Conservation (phyloP, 176 grass and related monocot genomes). For the Oryza australiensis region DNA sequence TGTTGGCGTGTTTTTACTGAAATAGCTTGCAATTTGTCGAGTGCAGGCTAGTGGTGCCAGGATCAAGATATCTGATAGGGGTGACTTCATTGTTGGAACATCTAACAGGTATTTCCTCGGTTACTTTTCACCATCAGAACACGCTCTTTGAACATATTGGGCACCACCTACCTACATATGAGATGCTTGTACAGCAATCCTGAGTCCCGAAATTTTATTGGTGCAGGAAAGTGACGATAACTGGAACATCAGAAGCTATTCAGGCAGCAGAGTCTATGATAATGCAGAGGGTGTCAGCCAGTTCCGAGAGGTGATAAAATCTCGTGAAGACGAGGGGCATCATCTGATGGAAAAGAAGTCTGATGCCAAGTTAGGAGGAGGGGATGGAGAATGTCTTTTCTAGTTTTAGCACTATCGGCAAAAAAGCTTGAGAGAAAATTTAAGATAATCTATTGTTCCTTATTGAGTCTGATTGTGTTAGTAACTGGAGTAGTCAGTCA, state of each 20-base stretch:
- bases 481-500: slow-evolving; percentile 21
- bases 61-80: slow-evolving; percentile 90
- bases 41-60: slow-evolving; percentile 81
- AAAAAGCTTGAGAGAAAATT: slow-evolving; percentile 33
- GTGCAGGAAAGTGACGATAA: slow-evolving; percentile 94
- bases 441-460: slow-evolving; percentile 35
- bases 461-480: slow-evolving; percentile 26
- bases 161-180: background rate
- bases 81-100: slow-evolving; percentile 78
- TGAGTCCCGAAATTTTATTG: background rate
- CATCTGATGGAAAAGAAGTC: slow-evolving; percentile 1
- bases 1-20: background rate
- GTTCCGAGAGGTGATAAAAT: slow-evolving; percentile 59
- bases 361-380: slow-evolving; percentile 26
- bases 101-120: slow-evolving; percentile 58
- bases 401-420: slow-evolving; percentile 15
- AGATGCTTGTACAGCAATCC: background rate
- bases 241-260: slow-evolving; percentile 78
- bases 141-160: background rate
- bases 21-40: background rate
- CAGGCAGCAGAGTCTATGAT: slow-evolving; percentile 83
- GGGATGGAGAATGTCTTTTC: slow-evolving; percentile 10
- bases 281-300: slow-evolving; percentile 88
- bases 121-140: background rate
- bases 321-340: background rate